These are phyloP conservation scores for Xylariales sp. DNA, from an alignment of 2,329 filamentous ascomycete species.

Conservation along the genomic window DNA sequence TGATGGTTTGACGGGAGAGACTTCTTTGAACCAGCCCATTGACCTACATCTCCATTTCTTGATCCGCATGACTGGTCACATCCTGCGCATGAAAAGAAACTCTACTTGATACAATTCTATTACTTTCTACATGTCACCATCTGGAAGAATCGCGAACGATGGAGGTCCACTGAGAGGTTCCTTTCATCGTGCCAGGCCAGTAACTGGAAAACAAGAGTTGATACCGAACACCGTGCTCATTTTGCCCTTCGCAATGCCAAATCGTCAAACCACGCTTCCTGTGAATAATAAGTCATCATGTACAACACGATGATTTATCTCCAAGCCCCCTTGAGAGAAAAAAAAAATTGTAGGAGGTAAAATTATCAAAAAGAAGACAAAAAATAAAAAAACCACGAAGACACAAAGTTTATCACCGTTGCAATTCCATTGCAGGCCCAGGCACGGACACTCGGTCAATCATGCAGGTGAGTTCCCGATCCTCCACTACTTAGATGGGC, in stretches of 20 bases:
- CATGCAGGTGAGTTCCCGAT: background rate
- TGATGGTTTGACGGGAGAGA: too few relatives aligned
- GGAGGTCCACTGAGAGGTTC: background rate
- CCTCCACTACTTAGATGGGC: background rate
- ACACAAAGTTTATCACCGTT: slow-evolving; percentile 4
- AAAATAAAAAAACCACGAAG: slow-evolving; percentile 15
- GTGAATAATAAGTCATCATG: slow-evolving; percentile 18
- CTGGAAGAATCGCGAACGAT: background rate
- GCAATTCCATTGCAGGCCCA: slow-evolving; percentile 5
- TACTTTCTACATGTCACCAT: background rate
- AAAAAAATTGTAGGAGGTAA: too few relatives aligned
- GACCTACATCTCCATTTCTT: too few relatives aligned
- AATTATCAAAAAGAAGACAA: too few relatives aligned
- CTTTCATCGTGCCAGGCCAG: background rate
- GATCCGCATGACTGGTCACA: too few relatives aligned
- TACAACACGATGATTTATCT: slow-evolving; percentile 13
- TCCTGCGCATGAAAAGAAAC: too few relatives aligned
- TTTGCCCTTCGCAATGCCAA: slow-evolving; percentile 11
- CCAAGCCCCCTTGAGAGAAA: too few relatives aligned
- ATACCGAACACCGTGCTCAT: slow-evolving; percentile 10
- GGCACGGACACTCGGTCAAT: slow-evolving; percentile 3
- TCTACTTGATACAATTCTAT: background rate
- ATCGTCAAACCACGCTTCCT: slow-evolving; percentile 19
- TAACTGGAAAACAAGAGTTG: background rate
- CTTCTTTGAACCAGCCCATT: too few relatives aligned